Base-by-base conservation (phyloP, 163 green algal species). In the Coccomyxa subellipsoidea region DNA sequence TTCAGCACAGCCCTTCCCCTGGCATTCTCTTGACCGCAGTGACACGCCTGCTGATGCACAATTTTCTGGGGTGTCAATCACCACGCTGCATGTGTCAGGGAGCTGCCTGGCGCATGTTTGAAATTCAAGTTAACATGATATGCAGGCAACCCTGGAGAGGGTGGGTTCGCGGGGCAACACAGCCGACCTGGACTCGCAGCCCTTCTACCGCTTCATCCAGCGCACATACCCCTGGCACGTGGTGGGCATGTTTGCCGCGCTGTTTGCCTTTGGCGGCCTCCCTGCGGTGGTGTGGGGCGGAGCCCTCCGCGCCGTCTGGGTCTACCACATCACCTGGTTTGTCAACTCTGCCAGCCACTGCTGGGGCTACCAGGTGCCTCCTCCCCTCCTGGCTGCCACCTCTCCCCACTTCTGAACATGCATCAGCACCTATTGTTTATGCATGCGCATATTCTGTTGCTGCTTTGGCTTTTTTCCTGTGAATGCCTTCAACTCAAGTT, bases 241-340 rank as follows among this genome's bases (percentile, higher is more conserved):
- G 29, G 89, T 94, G 5, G 93, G 82, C 21, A 91, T 93, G 86
- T 93, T 96, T 40, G 90, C 80, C 18, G 85, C 85, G 27, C 88
- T 98, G 37, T 98, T 90, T 84, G 88, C 89, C 0, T 76, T 98
- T 32, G 94, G 94, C 53, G 93, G 94, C 69, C 85, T 95, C 36
- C 86, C 87, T 4, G 90, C 80, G 23, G 53, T 96, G 38, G 83
- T 88, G 81, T 99, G 97, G 97, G 97, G 94, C 34, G 95, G 96
- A 36, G 93, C 92, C 23, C 87, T 99, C 84, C 92, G 96, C 27
- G 85, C 92, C 35, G 88, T 93, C n/a, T 99, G 94, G 93, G 97
- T 99, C 76, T 99, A 97, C 81, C 97, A 99, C 92, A 96, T 99
- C 89, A 99, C 97, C 34, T 99, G 97, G 96, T 96, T 97, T 81